Conservation (phyloP, 768 basidiomycete genomes). For the Podaxis sp. region DNA sequence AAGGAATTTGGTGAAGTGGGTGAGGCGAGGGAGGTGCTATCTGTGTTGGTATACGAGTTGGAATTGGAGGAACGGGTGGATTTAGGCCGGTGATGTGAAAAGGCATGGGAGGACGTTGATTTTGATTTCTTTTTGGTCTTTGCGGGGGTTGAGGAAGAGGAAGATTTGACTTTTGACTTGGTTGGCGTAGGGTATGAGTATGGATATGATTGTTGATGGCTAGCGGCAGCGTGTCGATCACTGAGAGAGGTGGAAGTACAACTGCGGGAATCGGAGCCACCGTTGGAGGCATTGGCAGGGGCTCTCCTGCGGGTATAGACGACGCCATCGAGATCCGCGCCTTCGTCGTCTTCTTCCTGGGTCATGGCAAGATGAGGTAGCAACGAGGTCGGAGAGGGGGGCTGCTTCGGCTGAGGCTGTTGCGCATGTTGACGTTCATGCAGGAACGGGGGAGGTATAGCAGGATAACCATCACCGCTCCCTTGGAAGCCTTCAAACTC, state of each 20-base stretch:
- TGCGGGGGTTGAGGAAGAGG: background rate
- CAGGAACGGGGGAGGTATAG: slow-evolving; percentile 5
- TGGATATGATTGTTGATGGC: slow-evolving; percentile 6
- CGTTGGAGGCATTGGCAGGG: slow-evolving; percentile 24
- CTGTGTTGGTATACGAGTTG: slow-evolving; percentile 41
- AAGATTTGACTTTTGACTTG: background rate
- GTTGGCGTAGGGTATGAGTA: background rate
- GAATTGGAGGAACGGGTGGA: slow-evolving; percentile 36
- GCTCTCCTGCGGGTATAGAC: slow-evolving; percentile 45
- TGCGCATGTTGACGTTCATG: slow-evolving; percentile 17
- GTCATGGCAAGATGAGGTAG: slow-evolving; percentile 18
- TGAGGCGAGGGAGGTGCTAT: slow-evolving; percentile 43
- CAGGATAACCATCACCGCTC: slow-evolving; percentile 30
- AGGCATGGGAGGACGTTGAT: background rate
- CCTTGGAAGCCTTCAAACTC: slow-evolving; percentile 72
- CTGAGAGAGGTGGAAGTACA: slow-evolving; percentile 53
- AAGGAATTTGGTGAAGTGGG: slow-evolving; percentile 36
- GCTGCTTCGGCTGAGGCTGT: slow-evolving; percentile 8
- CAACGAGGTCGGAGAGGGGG: slow-evolving; percentile 9
- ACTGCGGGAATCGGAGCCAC: slow-evolving; percentile 61
- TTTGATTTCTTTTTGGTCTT: slow-evolving; percentile 12
- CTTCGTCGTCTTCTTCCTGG: slow-evolving; percentile 43
- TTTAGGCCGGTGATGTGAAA: slow-evolving; percentile 26
- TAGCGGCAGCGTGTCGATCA: slow-evolving; percentile 22
- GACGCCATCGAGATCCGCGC: slow-evolving; percentile 61